Base-by-base conservation (phyloP, 2,329 filamentous ascomycete genomes). In the Didymella segeticola region DNA sequence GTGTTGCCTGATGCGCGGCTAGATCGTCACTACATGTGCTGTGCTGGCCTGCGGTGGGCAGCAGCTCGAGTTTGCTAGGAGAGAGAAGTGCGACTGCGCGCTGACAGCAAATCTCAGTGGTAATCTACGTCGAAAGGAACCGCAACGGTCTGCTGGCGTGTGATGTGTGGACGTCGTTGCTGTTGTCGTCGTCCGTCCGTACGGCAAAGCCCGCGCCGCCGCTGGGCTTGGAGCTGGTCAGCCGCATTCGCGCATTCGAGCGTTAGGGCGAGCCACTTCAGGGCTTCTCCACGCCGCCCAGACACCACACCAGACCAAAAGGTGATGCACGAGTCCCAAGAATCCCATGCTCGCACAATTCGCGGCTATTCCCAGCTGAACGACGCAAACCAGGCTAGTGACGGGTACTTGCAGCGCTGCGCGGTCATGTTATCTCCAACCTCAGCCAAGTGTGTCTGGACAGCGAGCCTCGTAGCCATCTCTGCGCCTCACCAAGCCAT, bases 401-500 rank as follows among this genome's bases (percentile, higher is more conserved):
- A 54, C 45, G 51, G 51, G 45, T 54, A 45, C 39, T 20, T 45
- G 51, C 51, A 54, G 43, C 34, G 33, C 33, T 45, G 10, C 22
- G 17, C 34, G 29, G 45, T 54, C 51, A 54, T 49, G 51, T 54
- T 54, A 48, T 43, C 41, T 45, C 34, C 22, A 23, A 43, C 29
- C 12, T 31, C 31, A 22, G 15, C 43, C 15, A 30, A 27, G 12
- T 19, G 19, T 17, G 12, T 14, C 23, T 15, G 34, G 17, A 47
- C 26, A 34, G 46, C 46, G 27, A 42, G 37, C 9, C 19, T 17
- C n/a, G 14, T 26, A 17, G 12, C 15, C 33, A 36, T 36, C 10
- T 36, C 11, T 23, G 34, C 11, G 37, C 22, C 23, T 39, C 37
- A 27, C 26, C 10, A 6, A 26, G 12, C 34, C 11, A 11, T 31